These are phyloP conservation scores for Fusarium continuum DNA, from an alignment of 2,329 filamentous ascomycete species.

Conservation along the genomic window DNA sequence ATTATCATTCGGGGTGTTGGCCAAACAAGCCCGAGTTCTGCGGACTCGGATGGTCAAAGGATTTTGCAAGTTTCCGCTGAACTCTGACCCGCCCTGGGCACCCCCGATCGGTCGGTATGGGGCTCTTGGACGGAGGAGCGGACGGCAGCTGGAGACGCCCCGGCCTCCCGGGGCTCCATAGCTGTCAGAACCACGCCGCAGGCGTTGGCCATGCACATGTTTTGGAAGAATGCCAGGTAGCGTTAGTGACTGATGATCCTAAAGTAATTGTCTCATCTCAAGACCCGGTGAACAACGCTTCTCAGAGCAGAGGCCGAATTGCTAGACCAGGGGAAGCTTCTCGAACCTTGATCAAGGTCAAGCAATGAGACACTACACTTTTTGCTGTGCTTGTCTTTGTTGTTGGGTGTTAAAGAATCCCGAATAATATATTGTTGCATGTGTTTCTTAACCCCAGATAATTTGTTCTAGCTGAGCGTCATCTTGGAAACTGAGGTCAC, in stretches of 20 bases:
- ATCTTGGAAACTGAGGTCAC: slow-evolving; percentile 3
- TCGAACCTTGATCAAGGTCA: background rate
- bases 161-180: slow-evolving; percentile 38
- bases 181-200: slow-evolving; percentile 36
- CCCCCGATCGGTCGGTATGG: slow-evolving; percentile 45
- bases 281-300: no score
- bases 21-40: slow-evolving; percentile 11
- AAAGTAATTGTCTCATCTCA: slow-evolving; percentile 41
- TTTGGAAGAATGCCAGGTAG: slow-evolving; percentile 20
- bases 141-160: slow-evolving; percentile 35
- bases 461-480: background rate
- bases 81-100: slow-evolving; percentile 41
- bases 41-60: slow-evolving; percentile 37
- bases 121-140: slow-evolving; percentile 43
- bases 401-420: background rate
- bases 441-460: background rate
- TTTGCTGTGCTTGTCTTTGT: background rate
- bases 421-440: background rate
- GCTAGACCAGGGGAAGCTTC: background rate
- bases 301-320: slow-evolving; percentile 21
- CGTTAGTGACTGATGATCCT: slow-evolving; percentile 33
- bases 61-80: slow-evolving; percentile 35
- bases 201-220: slow-evolving; percentile 20
- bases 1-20: slow-evolving; percentile 21
- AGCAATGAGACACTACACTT: background rate